Evolutionary conservation across 2,329 filamentous ascomycete genomes (phyloP), one percentile per base, ranked within the genome.

Genomic region (Lecanosticta acicola): DNA sequence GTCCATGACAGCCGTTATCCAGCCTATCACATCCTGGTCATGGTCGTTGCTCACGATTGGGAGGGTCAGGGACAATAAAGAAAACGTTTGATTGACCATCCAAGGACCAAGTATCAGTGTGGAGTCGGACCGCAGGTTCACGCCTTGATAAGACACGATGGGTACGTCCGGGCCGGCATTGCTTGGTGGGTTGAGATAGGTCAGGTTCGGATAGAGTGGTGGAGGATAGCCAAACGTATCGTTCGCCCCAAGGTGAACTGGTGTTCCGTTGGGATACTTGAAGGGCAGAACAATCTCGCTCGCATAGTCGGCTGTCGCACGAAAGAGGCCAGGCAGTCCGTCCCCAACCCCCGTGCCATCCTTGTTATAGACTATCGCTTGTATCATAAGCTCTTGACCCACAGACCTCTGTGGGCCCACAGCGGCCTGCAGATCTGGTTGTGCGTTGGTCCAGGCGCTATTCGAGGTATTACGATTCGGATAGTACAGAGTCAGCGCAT

Each of bases 1-100:
- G 45, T 85, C 79, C 45, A 85, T 77, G n/a, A 94, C 73, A 2
- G 91, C 70, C 1, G 88, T 94, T 71, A 95, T 78, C 71, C 88
- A 95, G 1, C 87, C 90, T 3, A 95, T 73, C 1, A 91, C 78
- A 51, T 84, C 81, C 3, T 69, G 70, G 34, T 68, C 64, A 2
- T 76, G 75, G 1, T 74, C 73, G 54, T 83, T 85, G 61, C 84
- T 81, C 49, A 86, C 77, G 43, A 96, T 80, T 0, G 89, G 87
- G 13, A 91, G 69, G 0, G 89, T 94, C 48, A 94, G 72, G 2
- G 89, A 95, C 10, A 94, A 64, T 9, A 96, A 70, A 17, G 86
- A 85, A 53, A 84, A 85, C 0, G 80, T 79, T 36, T 78, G 70
- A 62, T 94, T 93, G 52, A 93, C 67, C 18, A 78, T 72, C 46